Evolutionary conservation across 1,284 basidiomycete genomes (phyloP), one percentile per base, ranked within the genome.

Genomic region (Vanrija humicola): DNA sequence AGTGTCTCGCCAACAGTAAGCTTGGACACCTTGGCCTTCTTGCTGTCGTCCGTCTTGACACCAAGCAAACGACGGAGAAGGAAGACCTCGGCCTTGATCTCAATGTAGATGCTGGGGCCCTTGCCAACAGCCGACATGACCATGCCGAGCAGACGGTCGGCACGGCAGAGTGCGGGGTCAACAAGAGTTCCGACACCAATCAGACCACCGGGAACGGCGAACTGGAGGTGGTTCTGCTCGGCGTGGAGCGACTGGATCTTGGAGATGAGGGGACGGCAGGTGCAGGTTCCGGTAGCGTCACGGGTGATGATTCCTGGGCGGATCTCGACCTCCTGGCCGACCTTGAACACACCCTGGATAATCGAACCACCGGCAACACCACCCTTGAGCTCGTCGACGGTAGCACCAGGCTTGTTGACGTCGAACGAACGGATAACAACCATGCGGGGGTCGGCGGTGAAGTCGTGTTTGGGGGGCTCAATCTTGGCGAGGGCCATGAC

Each of bases 391-490:
- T 98, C 95, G 66, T 96, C 89, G 9, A 98, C 92, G 74, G 95
- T 91, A 6, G 94, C 86, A 74, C 95, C 95, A 12, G 95, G 95
- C 79, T 97, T 98, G 84, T 98, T 98, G 76, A 98, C 95, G 77
- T 98, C 96, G 79, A 98, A 98, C n/a, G 94, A 98, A 69, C 93
- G 91, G 75, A 98, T 98, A 73, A 98, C 94, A 69, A 98, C 98
- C 64, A 98, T 85, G 47, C 88, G 86, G 0, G 95, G 92, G 64
- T 90, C 86, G 43, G 92, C 87, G 39, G 86, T 83, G 77, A 98
- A 98, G 80, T 98, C 89, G 61, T 95, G 89, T 39, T 87, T 80
- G 40, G 95, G 95, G 46, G 98, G 89, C 10, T 95, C 91, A 66
- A 98, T 97, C 56, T 89, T 86, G 66, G 95, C 92, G 74, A 98